A percentile compares a stretch with the other conserved stretches of the same genome.
Evolutionary conservation across 176 grass and related monocot genomes (phyloP).

Genomic region (Elymus sibiricus): DNA sequence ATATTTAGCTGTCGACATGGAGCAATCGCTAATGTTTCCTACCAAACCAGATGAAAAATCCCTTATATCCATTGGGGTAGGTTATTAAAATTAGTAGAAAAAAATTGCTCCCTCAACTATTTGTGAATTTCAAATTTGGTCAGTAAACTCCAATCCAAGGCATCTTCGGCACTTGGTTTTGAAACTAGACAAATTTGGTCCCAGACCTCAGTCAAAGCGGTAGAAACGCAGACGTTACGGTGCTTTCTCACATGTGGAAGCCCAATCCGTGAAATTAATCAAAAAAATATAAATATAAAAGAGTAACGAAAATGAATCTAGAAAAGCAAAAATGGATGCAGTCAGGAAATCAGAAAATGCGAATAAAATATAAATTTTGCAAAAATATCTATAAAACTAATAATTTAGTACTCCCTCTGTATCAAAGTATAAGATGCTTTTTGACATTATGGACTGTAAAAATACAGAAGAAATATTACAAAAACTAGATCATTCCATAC

Average conservation of each 20-base stretch:
- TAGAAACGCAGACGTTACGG: neutral
- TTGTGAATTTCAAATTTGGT: neutral
- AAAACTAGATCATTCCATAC: no score
- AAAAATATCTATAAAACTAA: no score
- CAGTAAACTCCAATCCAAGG: neutral
- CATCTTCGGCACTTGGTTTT: neutral
- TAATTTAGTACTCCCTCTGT: no score
- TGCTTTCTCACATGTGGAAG: neutral
- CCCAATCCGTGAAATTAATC: no score
- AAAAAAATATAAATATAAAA: no score
- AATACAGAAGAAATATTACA: no score
- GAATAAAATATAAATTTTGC: no score
- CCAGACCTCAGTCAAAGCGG: neutral
- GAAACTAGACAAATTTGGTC: neutral
- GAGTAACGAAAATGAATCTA: no score
- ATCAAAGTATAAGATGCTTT: no score
- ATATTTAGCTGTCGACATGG: neutral
- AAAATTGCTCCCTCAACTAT: neutral
- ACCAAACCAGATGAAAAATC: neutral
- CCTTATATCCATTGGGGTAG: rapidly evolving
- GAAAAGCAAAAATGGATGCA: no score
- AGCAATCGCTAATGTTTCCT: neutral
- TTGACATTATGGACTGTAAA: no score
- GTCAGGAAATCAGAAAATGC: no score
- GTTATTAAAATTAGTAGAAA: neutral